A percentile compares a stretch with the other conserved stretches of the same genome.
These are phyloP conservation scores for Ajuga reptans DNA, from an alignment of 305 asterid genomes.

Conservation along the genomic window DNA sequence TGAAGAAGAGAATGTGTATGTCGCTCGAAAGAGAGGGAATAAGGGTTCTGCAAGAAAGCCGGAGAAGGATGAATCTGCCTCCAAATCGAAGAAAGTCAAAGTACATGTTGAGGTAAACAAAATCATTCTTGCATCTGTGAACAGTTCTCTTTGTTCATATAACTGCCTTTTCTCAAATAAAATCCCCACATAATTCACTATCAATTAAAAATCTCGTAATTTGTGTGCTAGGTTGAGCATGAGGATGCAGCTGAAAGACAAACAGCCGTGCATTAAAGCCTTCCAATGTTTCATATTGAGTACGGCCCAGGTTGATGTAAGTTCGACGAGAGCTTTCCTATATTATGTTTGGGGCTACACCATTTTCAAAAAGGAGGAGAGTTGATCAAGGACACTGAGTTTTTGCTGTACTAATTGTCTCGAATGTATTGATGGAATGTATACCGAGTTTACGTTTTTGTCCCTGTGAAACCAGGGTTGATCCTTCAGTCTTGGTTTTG, in stretches of 20 bases:
- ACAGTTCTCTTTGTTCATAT: background rate
- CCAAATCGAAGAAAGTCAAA: constrained; percentile 47
- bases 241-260: constrained; percentile 51
- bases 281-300: background rate
- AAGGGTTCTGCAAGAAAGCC: constrained; percentile 42
- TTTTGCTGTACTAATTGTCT: background rate
- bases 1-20: constrained; percentile 22
- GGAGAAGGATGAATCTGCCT: constrained; percentile 38
- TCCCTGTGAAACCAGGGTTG: background rate
- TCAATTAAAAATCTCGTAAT: background rate
- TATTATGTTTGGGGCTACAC: no score
- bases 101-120: constrained; percentile 67
- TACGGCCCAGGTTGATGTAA: background rate
- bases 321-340: background rate
- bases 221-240: constrained; percentile 54
- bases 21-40: constrained; percentile 36
- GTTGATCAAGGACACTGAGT: background rate
- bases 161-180: background rate
- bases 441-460: background rate
- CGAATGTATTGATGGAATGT: background rate
- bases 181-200: background rate
- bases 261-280: constrained; percentile 35
- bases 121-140: background rate
- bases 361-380: background rate
- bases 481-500: background rate